A percentile compares a stretch with the other conserved stretches of the same genome.
These are phyloP conservation scores for Ambrosiella xylebori DNA, from an alignment of 2,329 filamentous ascomycete genomes.

Conservation along the genomic window DNA sequence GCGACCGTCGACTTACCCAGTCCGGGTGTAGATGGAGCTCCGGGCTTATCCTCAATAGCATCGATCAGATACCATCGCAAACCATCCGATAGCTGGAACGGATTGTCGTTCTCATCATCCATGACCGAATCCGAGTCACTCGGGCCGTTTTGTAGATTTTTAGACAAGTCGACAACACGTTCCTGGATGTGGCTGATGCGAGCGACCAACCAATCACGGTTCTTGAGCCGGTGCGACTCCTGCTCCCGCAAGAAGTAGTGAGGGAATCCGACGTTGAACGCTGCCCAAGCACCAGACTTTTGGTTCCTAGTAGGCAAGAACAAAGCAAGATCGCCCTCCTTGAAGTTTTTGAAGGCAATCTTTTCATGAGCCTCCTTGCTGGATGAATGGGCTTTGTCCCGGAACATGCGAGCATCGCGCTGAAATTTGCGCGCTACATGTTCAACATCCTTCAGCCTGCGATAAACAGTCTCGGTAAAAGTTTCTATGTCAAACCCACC, in stretches of 20 bases:
- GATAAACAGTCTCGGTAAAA: slow-evolving; percentile 71
- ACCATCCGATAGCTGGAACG: slow-evolving; percentile 89
- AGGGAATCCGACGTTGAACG: slow-evolving; percentile 93
- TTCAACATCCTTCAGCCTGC: slow-evolving; percentile 84
- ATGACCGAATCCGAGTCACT: slow-evolving; percentile 34
- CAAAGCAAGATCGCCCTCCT: slow-evolving; percentile 83
- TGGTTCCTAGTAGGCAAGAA: slow-evolving; percentile 93
- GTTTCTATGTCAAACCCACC: slow-evolving; percentile 67
- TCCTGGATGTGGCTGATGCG: slow-evolving; percentile 84
- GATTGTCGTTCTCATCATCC: slow-evolving; percentile 77
- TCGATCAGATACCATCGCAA: slow-evolving; percentile 93
- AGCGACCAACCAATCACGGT: slow-evolving; percentile 89
- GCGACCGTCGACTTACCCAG: slow-evolving; percentile 84
- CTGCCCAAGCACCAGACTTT: slow-evolving; percentile 87
- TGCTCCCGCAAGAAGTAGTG: slow-evolving; percentile 95
- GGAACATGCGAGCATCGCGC: slow-evolving; percentile 69
- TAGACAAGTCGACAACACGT: slow-evolving; percentile 79
- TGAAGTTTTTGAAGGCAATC: slow-evolving; percentile 90
- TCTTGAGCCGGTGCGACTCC: slow-evolving; percentile 67
- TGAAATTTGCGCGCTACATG: slow-evolving; percentile 86
- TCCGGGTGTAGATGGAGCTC: slow-evolving; percentile 80
- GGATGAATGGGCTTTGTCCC: slow-evolving; percentile 65
- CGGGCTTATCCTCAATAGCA: slow-evolving; percentile 79
- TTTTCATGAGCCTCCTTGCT: slow-evolving; percentile 86
- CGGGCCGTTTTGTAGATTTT: slow-evolving; percentile 38